phyloP scores from a whole-genome alignment of 1,284 basidiomycete genomes.

The Rhizoctonia solani region DNA sequence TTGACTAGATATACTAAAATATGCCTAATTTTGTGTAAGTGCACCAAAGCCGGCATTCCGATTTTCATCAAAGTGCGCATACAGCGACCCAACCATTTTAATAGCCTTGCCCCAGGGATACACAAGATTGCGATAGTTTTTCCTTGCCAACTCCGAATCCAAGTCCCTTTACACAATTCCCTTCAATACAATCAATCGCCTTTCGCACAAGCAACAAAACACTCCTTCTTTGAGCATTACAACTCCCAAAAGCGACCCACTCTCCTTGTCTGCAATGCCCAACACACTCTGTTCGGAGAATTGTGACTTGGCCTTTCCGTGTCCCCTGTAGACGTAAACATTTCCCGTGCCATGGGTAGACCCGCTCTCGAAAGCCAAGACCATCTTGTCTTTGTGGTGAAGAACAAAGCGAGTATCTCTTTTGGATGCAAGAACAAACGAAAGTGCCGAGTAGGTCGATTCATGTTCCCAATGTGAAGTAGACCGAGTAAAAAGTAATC shows the following conservation, averaged over 20 bases:
- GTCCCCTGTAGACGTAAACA: conserved; percentile 77
- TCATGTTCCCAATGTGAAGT: conserved; percentile 69
- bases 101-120: no score
- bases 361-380: conserved; percentile 83
- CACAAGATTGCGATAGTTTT: no score
- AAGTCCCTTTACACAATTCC: conserved; percentile 46
- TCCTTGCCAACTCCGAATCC: no score
- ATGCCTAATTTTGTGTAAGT: no score
- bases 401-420: conserved; percentile 82
- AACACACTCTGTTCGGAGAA: conserved; percentile 81
- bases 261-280: conserved; percentile 64
- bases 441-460: conserved; percentile 82
- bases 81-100: no score
- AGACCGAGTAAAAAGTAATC: conserved; percentile 62
- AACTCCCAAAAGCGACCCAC: conserved; percentile 81
- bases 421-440: conserved; percentile 95
- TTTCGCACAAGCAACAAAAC: conserved; percentile 78
- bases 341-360: conserved; percentile 61
- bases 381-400: conserved; percentile 60
- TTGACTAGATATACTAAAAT: no score
- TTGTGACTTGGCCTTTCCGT: conserved; percentile 48
- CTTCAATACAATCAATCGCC: conserved; percentile 67
- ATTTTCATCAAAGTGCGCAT: no score
- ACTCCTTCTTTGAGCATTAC: conserved; percentile 55
- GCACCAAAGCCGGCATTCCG: no score